Conservation (phyloP, 768 basidiomycete species). For the Serendipita vermifera region DNA sequence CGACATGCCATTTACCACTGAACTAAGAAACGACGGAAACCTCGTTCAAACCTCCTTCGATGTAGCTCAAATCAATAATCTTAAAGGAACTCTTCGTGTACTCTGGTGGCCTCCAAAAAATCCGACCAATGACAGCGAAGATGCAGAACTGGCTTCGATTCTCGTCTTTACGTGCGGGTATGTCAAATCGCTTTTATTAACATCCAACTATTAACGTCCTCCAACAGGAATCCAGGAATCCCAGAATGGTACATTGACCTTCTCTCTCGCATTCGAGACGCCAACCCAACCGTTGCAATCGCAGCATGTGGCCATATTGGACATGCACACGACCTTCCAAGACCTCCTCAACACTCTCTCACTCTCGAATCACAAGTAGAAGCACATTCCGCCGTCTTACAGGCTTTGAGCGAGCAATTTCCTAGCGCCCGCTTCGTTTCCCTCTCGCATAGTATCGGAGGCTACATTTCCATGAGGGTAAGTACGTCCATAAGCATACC, state of each 20-base stretch:
- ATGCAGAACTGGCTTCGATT: no score
- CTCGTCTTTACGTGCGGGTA: conserved; percentile 4
- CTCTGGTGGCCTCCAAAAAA: not conserved
- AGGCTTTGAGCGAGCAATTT: not conserved
- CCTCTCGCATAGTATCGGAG: not conserved
- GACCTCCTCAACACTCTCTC: not conserved
- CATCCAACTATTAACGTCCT: not conserved
- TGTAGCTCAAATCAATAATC: no score
- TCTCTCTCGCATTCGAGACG: not conserved
- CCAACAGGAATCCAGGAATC: not conserved
- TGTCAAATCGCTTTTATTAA: no score
- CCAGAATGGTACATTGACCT: not conserved
- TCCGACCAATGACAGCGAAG: no score
- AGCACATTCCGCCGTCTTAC: not conserved
- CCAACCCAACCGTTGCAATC: not conserved
- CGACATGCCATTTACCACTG: no score
- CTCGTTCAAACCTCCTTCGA: no score
- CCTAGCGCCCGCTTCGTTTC: not conserved
- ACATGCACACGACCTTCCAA: conserved; percentile 2
- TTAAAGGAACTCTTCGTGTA: no score
- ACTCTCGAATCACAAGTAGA: not conserved
- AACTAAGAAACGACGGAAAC: no score
- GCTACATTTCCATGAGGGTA: not conserved
- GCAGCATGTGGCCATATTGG: conserved; percentile 6
- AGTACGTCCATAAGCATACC: not conserved